A percentile compares a stretch with the other conserved stretches of the same genome.
Evolutionary conservation across 2,329 filamentous ascomycete species (phyloP).

Genomic region (Chrysoporthe cubensis): DNA sequence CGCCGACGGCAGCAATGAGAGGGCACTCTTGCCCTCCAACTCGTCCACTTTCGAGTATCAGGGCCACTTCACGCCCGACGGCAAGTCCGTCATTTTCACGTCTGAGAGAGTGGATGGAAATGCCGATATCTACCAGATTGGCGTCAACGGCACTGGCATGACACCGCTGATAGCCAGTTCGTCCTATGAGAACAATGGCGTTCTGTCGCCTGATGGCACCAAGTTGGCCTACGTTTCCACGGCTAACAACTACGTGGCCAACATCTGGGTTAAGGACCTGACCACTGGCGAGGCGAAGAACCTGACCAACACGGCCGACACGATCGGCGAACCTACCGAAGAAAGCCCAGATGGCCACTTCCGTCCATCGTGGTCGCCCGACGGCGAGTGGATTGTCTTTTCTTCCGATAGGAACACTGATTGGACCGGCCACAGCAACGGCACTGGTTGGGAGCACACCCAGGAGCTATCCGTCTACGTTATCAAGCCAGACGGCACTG

Average conservation of each 20-base stretch:
- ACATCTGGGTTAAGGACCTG: conserved; percentile 46
- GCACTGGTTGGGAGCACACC: conserved; percentile 46
- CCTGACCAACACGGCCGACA: conserved; percentile 40
- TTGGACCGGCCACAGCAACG: conserved; percentile 46
- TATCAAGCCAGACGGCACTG: conserved; percentile 42
- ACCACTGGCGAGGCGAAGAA: conserved; percentile 39
- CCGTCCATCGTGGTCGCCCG: conserved; percentile 45
- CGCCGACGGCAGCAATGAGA: conserved; percentile 44
- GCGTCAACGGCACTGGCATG: conserved; percentile 41
- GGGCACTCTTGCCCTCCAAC: conserved; percentile 37
- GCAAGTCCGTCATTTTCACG: conserved; percentile 46
- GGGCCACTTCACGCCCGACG: conserved; percentile 43
- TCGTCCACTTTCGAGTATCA: conserved; percentile 44
- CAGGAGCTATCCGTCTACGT: conserved; percentile 46
- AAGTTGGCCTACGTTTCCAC: conserved; percentile 46
- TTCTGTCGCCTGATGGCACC: conserved; percentile 44
- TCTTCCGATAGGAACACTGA: conserved; percentile 46
- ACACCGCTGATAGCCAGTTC: conserved; percentile 39
- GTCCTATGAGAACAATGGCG: conserved; percentile 43
- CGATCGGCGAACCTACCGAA: conserved; percentile 24
- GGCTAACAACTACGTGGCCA: conserved; percentile 39
- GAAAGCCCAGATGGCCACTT: conserved; percentile 41
- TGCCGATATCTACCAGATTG: conserved; percentile 45
- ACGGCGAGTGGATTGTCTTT: conserved; percentile 47
- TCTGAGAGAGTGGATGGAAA: conserved; percentile 46